These are phyloP conservation scores for Acer campestre DNA, from an alignment of 345 rosid species.

Conservation along the genomic window DNA sequence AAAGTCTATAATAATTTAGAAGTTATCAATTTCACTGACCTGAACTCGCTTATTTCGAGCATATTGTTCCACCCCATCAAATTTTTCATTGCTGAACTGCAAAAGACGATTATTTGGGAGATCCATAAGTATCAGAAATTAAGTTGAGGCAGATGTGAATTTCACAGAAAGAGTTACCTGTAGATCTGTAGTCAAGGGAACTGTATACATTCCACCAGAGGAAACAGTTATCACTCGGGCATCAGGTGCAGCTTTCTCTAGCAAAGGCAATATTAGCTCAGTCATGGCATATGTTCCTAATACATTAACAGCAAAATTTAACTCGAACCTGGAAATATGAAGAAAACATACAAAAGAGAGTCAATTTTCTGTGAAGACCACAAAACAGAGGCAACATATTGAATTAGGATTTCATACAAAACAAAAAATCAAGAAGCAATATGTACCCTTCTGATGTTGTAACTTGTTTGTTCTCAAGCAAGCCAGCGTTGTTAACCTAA, in stretches of 20 bases:
- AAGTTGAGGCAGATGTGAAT: background rate
- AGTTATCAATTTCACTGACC: constrained; percentile 40
- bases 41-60: constrained; percentile 88
- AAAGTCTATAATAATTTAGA: background rate
- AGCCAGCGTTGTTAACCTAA: constrained; percentile 89
- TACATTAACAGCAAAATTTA: constrained; percentile 79
- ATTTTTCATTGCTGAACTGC: constrained; percentile 64
- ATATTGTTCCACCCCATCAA: constrained; percentile 65
- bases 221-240: constrained; percentile 85
- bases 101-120: constrained; percentile 12
- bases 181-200: constrained; percentile 76
- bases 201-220: constrained; percentile 88
- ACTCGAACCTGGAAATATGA: constrained; percentile 56
- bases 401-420: background rate
- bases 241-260: constrained; percentile 80
- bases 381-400: background rate
- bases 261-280: constrained; percentile 71
- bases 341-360: background rate
- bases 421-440: constrained; percentile 18
- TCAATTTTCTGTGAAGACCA: background rate
- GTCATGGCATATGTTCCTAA: constrained; percentile 79
- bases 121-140: background rate
- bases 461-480: constrained; percentile 59
- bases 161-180: constrained; percentile 44
- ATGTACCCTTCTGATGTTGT: constrained; percentile 78